These are phyloP conservation scores for Linnemannia elongata DNA, from an alignment of 192 early-diverging fungal species.

Conservation along the genomic window DNA sequence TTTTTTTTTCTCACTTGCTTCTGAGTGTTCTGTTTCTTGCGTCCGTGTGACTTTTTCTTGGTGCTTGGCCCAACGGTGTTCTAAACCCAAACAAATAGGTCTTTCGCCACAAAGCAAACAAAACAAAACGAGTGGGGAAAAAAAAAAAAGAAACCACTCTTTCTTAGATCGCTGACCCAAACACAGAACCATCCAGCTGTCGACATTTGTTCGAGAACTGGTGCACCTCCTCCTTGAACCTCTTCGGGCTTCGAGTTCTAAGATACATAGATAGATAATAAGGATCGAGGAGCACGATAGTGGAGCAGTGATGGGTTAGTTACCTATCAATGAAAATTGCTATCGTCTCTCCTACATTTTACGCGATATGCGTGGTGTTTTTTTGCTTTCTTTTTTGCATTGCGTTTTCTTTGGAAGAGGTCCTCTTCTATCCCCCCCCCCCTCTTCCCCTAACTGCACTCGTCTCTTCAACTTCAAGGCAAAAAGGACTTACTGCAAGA, in stretches of 20 bases:
- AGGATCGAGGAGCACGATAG: too few species aligned
- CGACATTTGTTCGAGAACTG: slow-evolving; percentile 63
- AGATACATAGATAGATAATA: background rate
- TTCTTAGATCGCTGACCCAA: slow-evolving; percentile 55
- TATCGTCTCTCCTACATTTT: too few species aligned
- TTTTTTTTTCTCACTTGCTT: background rate
- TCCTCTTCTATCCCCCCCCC: background rate
- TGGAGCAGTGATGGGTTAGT: too few species aligned
- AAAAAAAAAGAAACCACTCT: background rate
- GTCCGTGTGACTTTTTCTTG: background rate
- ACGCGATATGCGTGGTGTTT: too few species aligned
- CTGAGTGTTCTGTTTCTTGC: background rate
- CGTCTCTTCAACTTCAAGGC: background rate
- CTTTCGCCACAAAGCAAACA: background rate
- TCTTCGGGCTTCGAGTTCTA: slow-evolving; percentile 61
- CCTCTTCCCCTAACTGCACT: background rate
- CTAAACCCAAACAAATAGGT: background rate
- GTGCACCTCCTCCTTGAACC: slow-evolving; percentile 59
- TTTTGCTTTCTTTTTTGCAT: too few species aligned
- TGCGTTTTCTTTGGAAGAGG: background rate
- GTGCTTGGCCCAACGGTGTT: background rate
- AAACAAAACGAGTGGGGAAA: background rate
- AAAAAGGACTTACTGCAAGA: slow-evolving; percentile 60
- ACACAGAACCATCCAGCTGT: slow-evolving; percentile 59
- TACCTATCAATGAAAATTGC: background rate